Conservation (phyloP, 495 filamentous ascomycete genomes). For the Glutinoglossum americanum region DNA sequence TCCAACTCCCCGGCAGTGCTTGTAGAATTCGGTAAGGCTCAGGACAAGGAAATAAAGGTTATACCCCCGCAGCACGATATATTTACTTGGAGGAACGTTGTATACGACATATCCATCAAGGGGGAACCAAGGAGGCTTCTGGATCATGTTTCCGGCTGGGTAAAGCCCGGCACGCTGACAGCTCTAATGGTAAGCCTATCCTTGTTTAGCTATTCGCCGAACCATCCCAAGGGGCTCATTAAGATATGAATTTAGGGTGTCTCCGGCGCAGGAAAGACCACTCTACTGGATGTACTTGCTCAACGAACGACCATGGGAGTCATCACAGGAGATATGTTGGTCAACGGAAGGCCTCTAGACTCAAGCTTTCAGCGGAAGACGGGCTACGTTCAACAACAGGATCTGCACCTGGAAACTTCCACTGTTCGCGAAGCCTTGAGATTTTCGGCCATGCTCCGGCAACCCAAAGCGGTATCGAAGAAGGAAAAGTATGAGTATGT, state of each 20-base stretch:
- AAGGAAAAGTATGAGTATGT: conserved; percentile 68
- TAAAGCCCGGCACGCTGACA: conserved; percentile 57
- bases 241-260: conserved; percentile 23
- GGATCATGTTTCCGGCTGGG: conserved; percentile 53
- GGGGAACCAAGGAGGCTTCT: conserved; percentile 42
- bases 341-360: conserved; percentile 44
- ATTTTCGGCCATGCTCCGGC: conserved; percentile 65
- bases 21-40: conserved; percentile 16
- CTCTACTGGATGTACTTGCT: conserved; percentile 58
- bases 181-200: conserved; percentile 19
- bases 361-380: conserved; percentile 62
- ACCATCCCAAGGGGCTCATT: not conserved
- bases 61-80: conserved; percentile 13
- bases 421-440: conserved; percentile 70
- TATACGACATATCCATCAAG: conserved; percentile 46
- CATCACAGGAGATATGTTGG: conserved; percentile 47
- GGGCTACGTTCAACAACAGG: conserved; percentile 63
- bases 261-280: conserved; percentile 76
- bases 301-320: conserved; percentile 60
- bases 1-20: not conserved
- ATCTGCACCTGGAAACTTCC: conserved; percentile 54
- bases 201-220: conserved; percentile 9
- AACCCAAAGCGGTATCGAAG: conserved; percentile 43
- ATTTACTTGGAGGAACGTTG: conserved; percentile 30
- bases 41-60: conserved; percentile 37